Evolutionary conservation across 2,329 filamentous ascomycete species (phyloP), one percentile per base, ranked within the genome.

Genomic region (Colletotrichum spinosum): DNA sequence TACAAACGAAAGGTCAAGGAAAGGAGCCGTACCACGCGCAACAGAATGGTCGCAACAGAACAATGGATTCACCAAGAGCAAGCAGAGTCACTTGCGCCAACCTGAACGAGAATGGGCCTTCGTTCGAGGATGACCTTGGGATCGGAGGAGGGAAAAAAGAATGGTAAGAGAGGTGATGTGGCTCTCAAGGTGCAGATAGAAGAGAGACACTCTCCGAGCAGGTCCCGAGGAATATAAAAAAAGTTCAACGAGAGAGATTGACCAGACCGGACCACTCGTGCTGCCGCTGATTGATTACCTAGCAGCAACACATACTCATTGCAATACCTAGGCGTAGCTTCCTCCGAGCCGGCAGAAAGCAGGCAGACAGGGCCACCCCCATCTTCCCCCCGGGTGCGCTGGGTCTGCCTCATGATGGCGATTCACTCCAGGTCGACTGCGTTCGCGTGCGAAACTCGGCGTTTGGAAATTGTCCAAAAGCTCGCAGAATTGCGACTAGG

Each of bases 391-490:
- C 25, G 25, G 25, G 25, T 5, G 25, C 25, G 25, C 25, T 25
- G 25, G 25, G 25, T 25, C 25, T 25, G 25, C 25, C 25, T 25
- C 25, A 25, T 25, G 25, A 25, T 48, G 15, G 4, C 45, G 17
- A 34, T 48, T 50, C 34, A 25, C 33, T 8, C 38, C n/a, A 38
- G 25, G 25, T 25, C 25, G 25, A 25, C 25, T 25, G 42, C 55
- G 62, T 56, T 56, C 25, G 63, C 52, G 63, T 66, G 63, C 63
- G 63, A 66, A 66, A 57, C 63, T 66, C 63, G 58, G 63, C 58
- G 63, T 66, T 66, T 66, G 58, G 63, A 54, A 66, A 53, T 57
- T 66, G 58, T 53, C 63, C 58, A 25, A 25, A 66, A 66, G 63
- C 63, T 63, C 54, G 58, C 46, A 56, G 53, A 62, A 63, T 63